A percentile compares a stretch with the other conserved stretches of the same genome.
Conservation (phyloP, 2,329 filamentous ascomycete species). For the Aspergillus aculeatus region DNA sequence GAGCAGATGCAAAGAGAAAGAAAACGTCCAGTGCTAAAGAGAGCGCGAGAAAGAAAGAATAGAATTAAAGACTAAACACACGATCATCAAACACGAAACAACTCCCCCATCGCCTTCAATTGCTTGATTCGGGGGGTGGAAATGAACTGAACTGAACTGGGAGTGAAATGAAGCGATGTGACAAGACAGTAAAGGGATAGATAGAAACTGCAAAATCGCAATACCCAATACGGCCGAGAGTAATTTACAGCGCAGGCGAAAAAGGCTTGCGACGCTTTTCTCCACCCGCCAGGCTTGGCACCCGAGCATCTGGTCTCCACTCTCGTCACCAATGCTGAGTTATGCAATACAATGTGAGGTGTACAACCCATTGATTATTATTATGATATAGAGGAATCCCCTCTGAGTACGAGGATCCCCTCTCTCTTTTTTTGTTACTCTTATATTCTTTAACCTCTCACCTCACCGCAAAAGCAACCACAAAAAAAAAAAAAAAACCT, state of each 20-base stretch:
- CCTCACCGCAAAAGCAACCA: no score
- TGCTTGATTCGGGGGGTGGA: background rate
- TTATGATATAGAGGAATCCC: no score
- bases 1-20: background rate
- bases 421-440: no score
- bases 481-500: no score
- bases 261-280: conserved; percentile 18
- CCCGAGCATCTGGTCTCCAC: background rate
- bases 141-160: background rate
- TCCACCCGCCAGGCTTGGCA: conserved; percentile 9
- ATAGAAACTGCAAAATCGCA: conserved; percentile 7
- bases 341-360: no score
- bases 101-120: background rate
- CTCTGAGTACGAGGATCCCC: no score
- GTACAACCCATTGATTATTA: no score
- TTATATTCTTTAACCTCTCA: no score
- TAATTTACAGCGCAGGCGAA: background rate
- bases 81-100: background rate
- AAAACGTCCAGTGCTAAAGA: background rate
- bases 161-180: background rate
- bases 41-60: background rate
- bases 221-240: background rate
- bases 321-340: background rate
- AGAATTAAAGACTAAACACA: background rate
- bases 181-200: background rate